Evolutionary conservation across 495 filamentous ascomycete species (phyloP).

Genomic region (Penicillium fimorum): DNA sequence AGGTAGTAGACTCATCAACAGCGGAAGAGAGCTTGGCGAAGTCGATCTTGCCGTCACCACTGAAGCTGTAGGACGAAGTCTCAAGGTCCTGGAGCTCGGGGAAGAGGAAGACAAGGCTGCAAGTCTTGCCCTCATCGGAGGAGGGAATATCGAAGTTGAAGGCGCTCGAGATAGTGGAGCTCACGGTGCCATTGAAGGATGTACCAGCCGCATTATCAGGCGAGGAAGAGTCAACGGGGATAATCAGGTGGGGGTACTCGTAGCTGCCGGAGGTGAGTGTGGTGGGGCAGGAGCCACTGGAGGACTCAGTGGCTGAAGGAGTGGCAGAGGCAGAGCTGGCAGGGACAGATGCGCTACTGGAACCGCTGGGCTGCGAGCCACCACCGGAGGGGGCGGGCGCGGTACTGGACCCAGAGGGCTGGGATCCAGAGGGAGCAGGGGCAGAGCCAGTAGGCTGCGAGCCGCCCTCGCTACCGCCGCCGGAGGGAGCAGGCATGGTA

Average conservation of each 20-base stretch:
- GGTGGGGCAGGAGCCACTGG: slow-evolving; percentile 45
- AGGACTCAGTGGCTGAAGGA: slow-evolving; percentile 15
- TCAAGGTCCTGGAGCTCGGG: slow-evolving; percentile 51
- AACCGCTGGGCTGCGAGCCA: slow-evolving; percentile 13
- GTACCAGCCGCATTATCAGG: slow-evolving; percentile 54
- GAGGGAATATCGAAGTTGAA: slow-evolving; percentile 70
- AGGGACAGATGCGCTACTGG: slow-evolving; percentile 9
- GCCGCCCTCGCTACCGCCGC: not conserved
- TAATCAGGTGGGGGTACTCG: slow-evolving; percentile 65
- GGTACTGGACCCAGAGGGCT: no score
- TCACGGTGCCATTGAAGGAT: slow-evolving; percentile 53
- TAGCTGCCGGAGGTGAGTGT: slow-evolving; percentile 48
- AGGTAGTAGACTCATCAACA: slow-evolving; percentile 47
- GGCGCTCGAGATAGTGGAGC: slow-evolving; percentile 54
- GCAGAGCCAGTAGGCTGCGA: not conserved
- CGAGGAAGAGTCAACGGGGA: slow-evolving; percentile 58
- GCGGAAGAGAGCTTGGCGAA: slow-evolving; percentile 46
- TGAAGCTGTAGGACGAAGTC: slow-evolving; percentile 57
- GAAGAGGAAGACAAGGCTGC: slow-evolving; percentile 65
- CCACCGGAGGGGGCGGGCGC: not conserved
- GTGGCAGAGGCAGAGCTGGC: slow-evolving; percentile 7
- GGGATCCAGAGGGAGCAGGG: not conserved
- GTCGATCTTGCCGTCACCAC: slow-evolving; percentile 56
- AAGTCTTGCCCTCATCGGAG: slow-evolving; percentile 54
- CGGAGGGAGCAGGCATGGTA: not conserved